Evolutionary conservation across 2,329 filamentous ascomycete genomes (phyloP).

Genomic region (Cryoendolithus antarcticus): DNA sequence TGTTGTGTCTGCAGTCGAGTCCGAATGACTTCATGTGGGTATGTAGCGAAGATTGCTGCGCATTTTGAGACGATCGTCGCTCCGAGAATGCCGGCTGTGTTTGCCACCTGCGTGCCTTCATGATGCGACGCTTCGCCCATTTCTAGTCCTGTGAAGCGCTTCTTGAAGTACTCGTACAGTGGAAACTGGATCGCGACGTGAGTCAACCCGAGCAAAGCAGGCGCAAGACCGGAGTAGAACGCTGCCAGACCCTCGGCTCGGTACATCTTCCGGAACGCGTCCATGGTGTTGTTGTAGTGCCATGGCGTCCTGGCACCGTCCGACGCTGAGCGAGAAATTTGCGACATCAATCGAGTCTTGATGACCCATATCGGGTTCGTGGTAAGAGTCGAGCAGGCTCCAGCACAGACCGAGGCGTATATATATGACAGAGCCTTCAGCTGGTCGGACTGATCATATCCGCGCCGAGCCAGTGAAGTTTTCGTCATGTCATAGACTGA

Average conservation of each 20-base stretch:
- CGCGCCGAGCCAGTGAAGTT: constrained; percentile 52
- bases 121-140: constrained; percentile 58
- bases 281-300: constrained; percentile 81
- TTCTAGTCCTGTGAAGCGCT: constrained; percentile 73
- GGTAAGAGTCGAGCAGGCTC: constrained; percentile 80
- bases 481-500: constrained; percentile 91
- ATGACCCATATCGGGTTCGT: constrained; percentile 99
- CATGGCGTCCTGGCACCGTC: constrained; percentile 56
- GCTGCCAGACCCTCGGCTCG: constrained; percentile 72
- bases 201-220: constrained; percentile 78
- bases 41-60: constrained; percentile 85
- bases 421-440: constrained; percentile 70
- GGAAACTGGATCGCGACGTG: constrained; percentile 98
- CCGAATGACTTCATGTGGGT: constrained; percentile 91
- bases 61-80: constrained; percentile 92
- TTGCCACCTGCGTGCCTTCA: constrained; percentile 37
- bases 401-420: constrained; percentile 81
- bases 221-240: constrained; percentile 91
- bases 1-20: constrained; percentile 91
- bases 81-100: constrained; percentile 72
- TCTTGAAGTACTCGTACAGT: constrained; percentile 87
- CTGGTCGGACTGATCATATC: constrained; percentile 22
- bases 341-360: constrained; percentile 96
- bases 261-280: constrained; percentile 96
- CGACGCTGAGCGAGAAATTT: constrained; percentile 50